Conservation (phyloP, 2,329 filamentous ascomycete genomes). For the Aspergillus oerlinghausenensis region DNA sequence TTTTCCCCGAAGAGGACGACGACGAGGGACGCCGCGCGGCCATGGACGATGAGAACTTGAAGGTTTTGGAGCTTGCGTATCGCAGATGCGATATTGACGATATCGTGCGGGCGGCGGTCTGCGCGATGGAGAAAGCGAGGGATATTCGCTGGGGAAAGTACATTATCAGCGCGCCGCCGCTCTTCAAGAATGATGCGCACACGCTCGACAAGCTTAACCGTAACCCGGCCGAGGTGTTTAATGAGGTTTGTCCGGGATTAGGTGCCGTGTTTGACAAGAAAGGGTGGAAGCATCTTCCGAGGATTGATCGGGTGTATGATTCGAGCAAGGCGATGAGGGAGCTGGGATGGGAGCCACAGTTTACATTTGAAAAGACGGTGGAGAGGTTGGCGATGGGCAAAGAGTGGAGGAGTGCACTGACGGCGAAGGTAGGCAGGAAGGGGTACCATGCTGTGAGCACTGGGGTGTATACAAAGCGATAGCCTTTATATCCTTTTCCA, state of each 20-base stretch:
- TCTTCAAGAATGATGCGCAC: too few relatives aligned
- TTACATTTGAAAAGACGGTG: slow-evolving; percentile 4
- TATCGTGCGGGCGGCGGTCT: slow-evolving; percentile 7
- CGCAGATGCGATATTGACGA: slow-evolving; percentile 9
- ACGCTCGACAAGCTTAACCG: too few relatives aligned
- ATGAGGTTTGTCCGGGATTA: neutral
- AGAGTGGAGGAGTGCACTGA: neutral
- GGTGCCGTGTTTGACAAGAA: slow-evolving; percentile 5
- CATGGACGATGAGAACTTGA: slow-evolving; percentile 8
- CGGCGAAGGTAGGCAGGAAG: too few relatives aligned
- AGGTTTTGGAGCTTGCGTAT: slow-evolving; percentile 9
- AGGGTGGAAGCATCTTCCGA: slow-evolving; percentile 8
- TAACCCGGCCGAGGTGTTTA: too few relatives aligned
- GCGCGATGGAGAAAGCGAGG: slow-evolving; percentile 1
- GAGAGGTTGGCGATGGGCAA: neutral
- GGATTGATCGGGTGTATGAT: slow-evolving; percentile 10
- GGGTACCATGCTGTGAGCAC: too few relatives aligned
- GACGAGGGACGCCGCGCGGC: slow-evolving; percentile 8
- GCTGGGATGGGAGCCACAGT: slow-evolving; percentile 5
- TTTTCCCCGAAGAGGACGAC: slow-evolving; percentile 9
- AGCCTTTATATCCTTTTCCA: too few relatives aligned
- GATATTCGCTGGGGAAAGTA: too few relatives aligned
- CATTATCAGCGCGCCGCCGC: too few relatives aligned
- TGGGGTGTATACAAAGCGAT: too few relatives aligned
- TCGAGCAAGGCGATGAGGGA: slow-evolving; percentile 7